Evolutionary conservation across 257 asterid species (phyloP), one percentile per base, ranked within the genome.

Genomic region (Solanum rostratum): DNA sequence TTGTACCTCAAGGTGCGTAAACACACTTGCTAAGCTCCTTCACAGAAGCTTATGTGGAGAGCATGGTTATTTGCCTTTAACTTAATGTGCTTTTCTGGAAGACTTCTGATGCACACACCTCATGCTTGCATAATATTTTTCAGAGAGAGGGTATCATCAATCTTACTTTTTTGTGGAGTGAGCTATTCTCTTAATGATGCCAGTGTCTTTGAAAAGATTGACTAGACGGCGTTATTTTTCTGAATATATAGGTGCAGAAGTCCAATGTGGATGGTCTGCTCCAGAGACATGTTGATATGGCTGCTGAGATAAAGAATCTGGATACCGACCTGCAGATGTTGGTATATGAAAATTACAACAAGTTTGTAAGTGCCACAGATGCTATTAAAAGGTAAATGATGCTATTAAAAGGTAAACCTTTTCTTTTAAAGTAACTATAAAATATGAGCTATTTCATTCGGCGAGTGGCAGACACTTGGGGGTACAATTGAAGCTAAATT

Each of bases 321-420:
- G 98, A 95, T 85, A 97, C 99, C 15, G 99, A 97, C 93, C 88
- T 97, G 90, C 99, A 97, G 88, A 97, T 97, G 99, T 84, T 97
- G 88, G 98, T 95, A 18, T 97, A 97, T 86, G 99, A 97, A 86
- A 97, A 97, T 92, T 97, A 97, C 93, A 97, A 92, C 91, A 97
- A 97, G 93, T 97, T 97, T 89, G 94, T 97, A 84, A 95, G 98
- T 84, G 99, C 99, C 41, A 97, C 99, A 2, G 98, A 97, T 85
- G 89, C 99, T 82, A 97, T 97, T 43, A 97, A 95, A 89, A 97
- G 98, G 99, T 97, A 85, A 85, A 66, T n/a, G 98, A 97, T 85
- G 89, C 99, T 82, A 97, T 97, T 43, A 97, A 95, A 89, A 97
- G 98, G 99, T 97, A 85, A 85, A 66, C 27, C 62, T 76, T 49